These are phyloP conservation scores for Nosema muscidifuracis DNA, from an alignment of 371 early-diverging fungal genomes.

Conservation along the genomic window DNA sequence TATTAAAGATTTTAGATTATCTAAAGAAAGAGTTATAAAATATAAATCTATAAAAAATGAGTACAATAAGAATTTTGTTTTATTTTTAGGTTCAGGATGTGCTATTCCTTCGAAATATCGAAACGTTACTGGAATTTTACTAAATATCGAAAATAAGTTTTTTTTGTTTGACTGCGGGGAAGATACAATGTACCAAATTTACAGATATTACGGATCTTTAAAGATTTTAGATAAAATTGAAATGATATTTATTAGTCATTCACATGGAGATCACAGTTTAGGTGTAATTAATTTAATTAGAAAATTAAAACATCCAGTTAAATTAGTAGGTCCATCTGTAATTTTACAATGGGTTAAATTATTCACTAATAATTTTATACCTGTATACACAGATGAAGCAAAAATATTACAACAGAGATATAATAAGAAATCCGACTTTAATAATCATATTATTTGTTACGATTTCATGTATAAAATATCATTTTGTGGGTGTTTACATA, in stretches of 20 bases:
- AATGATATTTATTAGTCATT: slow-evolving; percentile 82
- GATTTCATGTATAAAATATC: neutral
- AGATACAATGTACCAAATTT: slow-evolving; percentile 82
- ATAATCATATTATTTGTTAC: neutral
- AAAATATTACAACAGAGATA: slow-evolving; percentile 17
- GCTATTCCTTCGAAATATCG: slow-evolving; percentile 85
- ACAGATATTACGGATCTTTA: slow-evolving; percentile 68
- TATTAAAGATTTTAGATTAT: slow-evolving; percentile 4
- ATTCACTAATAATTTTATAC: slow-evolving; percentile 11
- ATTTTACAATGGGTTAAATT: slow-evolving; percentile 35
- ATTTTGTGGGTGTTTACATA: slow-evolving; percentile 43
- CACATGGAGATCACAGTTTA: slow-evolving; percentile 96
- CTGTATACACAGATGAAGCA: slow-evolving; percentile 30
- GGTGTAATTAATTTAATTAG: slow-evolving; percentile 65
- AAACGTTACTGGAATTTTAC: slow-evolving; percentile 70
- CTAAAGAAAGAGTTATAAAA: neutral
- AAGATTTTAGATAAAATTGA: slow-evolving; percentile 63
- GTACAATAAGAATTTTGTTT: neutral
- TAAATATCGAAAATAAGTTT: slow-evolving; percentile 1
- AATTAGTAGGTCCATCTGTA: slow-evolving; percentile 36
- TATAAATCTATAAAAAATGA: neutral
- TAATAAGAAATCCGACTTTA: neutral
- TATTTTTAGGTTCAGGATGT: slow-evolving; percentile 82
- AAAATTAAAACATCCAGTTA: slow-evolving; percentile 35
- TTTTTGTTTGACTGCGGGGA: slow-evolving; percentile 87